A percentile compares a stretch with the other conserved stretches of the same genome.
phyloP scores from a whole-genome alignment of 2,329 filamentous ascomycete genomes.

The Aaosphaeria arxii region DNA sequence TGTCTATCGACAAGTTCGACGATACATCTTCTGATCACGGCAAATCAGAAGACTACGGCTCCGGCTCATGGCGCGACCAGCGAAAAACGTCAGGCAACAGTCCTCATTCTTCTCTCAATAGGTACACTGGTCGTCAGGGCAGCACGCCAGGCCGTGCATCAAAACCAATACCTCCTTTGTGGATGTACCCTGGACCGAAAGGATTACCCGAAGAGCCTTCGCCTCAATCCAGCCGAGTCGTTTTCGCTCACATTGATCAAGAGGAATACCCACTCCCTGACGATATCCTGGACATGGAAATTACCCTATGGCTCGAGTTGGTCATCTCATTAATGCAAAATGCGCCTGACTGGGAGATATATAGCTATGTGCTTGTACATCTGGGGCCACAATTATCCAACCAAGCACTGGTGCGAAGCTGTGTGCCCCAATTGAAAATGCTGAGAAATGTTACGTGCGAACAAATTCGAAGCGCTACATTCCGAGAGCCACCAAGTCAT shows the following conservation, averaged over 20 bases:
- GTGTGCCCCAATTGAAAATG: constrained; percentile 71
- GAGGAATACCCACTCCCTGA: constrained; percentile 28
- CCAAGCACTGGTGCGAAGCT: constrained; percentile 75
- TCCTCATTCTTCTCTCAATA: constrained; percentile 30
- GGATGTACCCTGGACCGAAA: constrained; percentile 56
- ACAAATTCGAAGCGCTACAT: constrained; percentile 72
- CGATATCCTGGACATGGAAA: constrained; percentile 49
- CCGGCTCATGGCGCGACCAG: constrained; percentile 28
- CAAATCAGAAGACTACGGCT: constrained; percentile 25
- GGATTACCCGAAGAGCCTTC: constrained; percentile 55
- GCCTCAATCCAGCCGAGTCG: constrained; percentile 46
- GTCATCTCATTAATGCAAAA: constrained; percentile 71
- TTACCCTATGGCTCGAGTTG: constrained; percentile 67
- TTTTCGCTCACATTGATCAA: constrained; percentile 48
- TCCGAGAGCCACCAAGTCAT: constrained; percentile 76
- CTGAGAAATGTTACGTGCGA: constrained; percentile 77
- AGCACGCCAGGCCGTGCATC: constrained; percentile 24
- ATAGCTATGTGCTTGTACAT: constrained; percentile 85
- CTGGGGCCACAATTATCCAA: constrained; percentile 87
- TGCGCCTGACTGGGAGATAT: constrained; percentile 84
- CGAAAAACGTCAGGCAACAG: constrained; percentile 27
- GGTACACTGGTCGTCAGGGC: constrained; percentile 22
- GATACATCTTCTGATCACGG: constrained; percentile 26
- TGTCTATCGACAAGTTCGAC: constrained; percentile 43
- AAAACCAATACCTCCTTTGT: constrained; percentile 44